Base-by-base conservation (phyloP, 805 yeast genomes). In the Saccharomycopsis fermentans region DNA sequence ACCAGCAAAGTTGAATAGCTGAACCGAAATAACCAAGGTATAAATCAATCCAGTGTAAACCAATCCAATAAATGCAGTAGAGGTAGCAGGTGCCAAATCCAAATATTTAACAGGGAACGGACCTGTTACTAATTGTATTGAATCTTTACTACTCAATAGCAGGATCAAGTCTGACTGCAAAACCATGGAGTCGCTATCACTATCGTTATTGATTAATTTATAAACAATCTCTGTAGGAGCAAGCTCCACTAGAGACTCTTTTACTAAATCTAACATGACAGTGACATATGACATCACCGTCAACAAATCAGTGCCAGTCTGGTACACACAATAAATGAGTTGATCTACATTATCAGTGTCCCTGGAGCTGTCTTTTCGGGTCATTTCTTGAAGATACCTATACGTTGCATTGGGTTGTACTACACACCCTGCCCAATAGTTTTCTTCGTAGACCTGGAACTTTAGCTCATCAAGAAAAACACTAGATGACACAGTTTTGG, bases 381-480 rank as follows among this genome's bases (percentile, higher is more conserved):
- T 34, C 17, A 52, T 34, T 24, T 32, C 53, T 17, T 47, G 57
- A 29, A 48, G 29, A 34, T 55, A 55, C 6, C 37, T 32, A 32
- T 34, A 48, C 4, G 61, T 35, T n/a, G 61, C 61, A 39, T 53
- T 55, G 3, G 59, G 55, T 26, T 40, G 50, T 9, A 59, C 36
- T 14, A 59, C 50, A 48, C 61, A 59, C 14, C 61, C 61, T n/a
- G 59, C 61, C 61, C 61, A 59, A 36, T 59, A 59, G 32, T 59
- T 56, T 35, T 56, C 48, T 24, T 56, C 53, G 17, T 52, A 52
- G 1, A 59, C 53, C 43, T 59, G 57, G 6, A 36, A 51, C 17
- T 17, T 34, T 12, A 59, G 27, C 37, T 54, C 59, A 11, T 52
- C 26, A 8, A 52, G 21, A 37, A 56, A 59, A 5, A 24, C n/a